Evolutionary conservation across 129 eudicot genomes (phyloP).

Genomic region (Flaveria bidentis): DNA sequence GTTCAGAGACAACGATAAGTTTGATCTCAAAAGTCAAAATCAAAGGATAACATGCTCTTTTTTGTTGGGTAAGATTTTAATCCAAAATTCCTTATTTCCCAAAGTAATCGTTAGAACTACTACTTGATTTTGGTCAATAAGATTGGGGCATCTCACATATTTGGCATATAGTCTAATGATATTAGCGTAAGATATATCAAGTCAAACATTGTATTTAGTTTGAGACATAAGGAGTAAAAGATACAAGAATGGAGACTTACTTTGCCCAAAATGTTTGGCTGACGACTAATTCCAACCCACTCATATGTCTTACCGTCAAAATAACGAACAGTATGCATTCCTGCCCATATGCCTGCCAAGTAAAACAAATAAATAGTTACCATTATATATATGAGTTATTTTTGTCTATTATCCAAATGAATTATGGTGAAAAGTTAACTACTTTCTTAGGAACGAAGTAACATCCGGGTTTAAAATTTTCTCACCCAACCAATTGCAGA

Average conservation of each 20-base stretch:
- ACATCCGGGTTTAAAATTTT: background rate
- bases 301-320: constrained; percentile 95
- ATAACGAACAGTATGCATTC: constrained; percentile 93
- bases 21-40: constrained; percentile 4
- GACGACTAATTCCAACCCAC: constrained; percentile 98
- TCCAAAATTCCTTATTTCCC: background rate
- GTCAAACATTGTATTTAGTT: constrained; percentile 11
- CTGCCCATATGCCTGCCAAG: constrained; percentile 90
- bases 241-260: constrained; percentile 43
- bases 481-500: constrained; percentile 99
- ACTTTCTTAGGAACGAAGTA: constrained; percentile 9
- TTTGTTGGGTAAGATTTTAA: background rate
- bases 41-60: background rate
- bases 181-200: background rate
- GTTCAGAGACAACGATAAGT: constrained; percentile 1
- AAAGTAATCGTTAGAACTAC: background rate
- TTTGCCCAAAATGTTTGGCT: constrained; percentile 88
- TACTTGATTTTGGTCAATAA: background rate
- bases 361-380: constrained; percentile 5
- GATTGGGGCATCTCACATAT: background rate
- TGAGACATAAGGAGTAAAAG: background rate
- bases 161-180: background rate
- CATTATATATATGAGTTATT: background rate
- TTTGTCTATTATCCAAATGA: background rate
- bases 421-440: background rate